A percentile compares a stretch with the other conserved stretches of the same genome.
These are phyloP conservation scores for Stemphylium beticola DNA, from an alignment of 2,329 filamentous ascomycete genomes.

Conservation along the genomic window DNA sequence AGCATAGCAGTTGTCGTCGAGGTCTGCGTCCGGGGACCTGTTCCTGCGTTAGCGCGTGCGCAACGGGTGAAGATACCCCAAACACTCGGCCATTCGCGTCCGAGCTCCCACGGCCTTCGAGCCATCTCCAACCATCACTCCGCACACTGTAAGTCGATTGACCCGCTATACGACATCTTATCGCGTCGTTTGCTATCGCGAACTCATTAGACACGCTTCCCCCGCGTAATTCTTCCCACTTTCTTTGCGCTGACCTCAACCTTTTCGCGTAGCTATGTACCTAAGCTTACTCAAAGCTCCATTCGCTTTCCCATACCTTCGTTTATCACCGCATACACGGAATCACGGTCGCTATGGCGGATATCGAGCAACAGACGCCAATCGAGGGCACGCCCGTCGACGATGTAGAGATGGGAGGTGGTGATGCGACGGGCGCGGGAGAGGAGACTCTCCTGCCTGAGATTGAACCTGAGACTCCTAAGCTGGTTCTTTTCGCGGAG, in stretches of 20 bases:
- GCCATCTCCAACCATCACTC: not conserved
- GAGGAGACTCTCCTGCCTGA: conserved; percentile 50
- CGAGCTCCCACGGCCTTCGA: conserved; percentile 2
- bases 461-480: conserved; percentile 51
- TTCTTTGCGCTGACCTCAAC: not conserved
- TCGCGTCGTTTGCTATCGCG: too few species aligned
- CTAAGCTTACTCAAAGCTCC: not conserved
- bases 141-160: not conserved
- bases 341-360: conserved; percentile 33
- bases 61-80: not conserved
- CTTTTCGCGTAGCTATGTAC: not conserved
- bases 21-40: too few species aligned
- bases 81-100: not conserved
- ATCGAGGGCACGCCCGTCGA: conserved; percentile 41
- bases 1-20: too few species aligned
- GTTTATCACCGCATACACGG: not conserved
- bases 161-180: too few species aligned
- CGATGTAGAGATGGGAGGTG: conserved; percentile 59
- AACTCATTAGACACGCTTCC: too few species aligned
- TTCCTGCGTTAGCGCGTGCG: conserved; percentile 16
- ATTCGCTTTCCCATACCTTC: conserved; percentile 1
- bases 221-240: not conserved
- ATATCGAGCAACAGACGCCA: conserved; percentile 37
- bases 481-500: conserved; percentile 55
- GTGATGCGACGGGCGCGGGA: conserved; percentile 14